phyloP scores from a whole-genome alignment of 2,329 filamentous ascomycete species.

The Exserohilum turcica region DNA sequence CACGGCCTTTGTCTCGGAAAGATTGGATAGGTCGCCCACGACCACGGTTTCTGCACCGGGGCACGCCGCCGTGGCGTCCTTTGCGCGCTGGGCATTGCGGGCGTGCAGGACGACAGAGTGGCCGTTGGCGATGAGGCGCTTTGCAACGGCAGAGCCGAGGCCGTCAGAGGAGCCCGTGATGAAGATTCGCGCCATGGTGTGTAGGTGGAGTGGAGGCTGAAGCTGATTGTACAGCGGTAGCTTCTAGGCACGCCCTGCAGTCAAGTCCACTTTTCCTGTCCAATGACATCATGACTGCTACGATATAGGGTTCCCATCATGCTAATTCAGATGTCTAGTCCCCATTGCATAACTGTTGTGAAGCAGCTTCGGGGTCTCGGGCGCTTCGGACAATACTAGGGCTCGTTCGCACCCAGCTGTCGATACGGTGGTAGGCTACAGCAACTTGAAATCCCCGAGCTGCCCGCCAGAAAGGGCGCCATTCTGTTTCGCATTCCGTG shows the following conservation, averaged over 20 bases:
- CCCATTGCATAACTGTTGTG: background rate
- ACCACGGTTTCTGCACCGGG: constrained; percentile 59
- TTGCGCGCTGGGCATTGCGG: constrained; percentile 60
- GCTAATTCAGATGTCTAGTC: background rate
- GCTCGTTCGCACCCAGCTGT: background rate
- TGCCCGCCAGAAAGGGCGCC: background rate
- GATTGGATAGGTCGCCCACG: constrained; percentile 59
- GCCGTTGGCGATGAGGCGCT: constrained; percentile 56
- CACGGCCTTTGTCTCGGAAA: constrained; percentile 58
- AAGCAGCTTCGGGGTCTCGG: background rate
- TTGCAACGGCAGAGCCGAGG: constrained; percentile 59
- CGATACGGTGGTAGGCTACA: background rate
- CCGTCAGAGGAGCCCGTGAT: constrained; percentile 66
- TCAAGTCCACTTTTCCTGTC: background rate
- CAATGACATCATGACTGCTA: background rate
- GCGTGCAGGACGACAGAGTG: constrained; percentile 64
- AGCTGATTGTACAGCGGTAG: background rate
- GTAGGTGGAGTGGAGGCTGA: background rate
- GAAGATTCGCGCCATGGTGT: constrained; percentile 53
- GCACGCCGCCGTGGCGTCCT: constrained; percentile 54
- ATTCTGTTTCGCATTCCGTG: background rate
- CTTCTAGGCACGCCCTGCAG: background rate
- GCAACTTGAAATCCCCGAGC: background rate
- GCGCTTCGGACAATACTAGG: background rate
- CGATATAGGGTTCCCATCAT: background rate